Evolutionary conservation across 179 eudicot species (phyloP), one percentile per base, ranked within the genome.

Genomic region (Drosera spatulata): DNA sequence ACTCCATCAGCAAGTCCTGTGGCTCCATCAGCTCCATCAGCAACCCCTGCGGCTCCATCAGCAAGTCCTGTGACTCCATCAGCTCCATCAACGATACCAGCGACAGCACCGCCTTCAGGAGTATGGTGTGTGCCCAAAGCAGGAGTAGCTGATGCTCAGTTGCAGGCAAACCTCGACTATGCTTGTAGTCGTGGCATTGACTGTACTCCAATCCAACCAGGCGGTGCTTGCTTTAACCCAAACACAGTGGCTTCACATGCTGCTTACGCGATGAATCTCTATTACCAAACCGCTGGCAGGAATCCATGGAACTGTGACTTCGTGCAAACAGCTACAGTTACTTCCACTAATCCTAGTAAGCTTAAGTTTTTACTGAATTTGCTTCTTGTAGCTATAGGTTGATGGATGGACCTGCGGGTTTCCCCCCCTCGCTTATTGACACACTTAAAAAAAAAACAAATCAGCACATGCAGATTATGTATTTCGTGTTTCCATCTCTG

Each of bases 301-400:
- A 71, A 75, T 53, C 78, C 85, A 4, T 64, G 71, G 71, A 68
- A 67, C 63, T 83, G 93, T 59, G 86, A 82, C 68, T 85, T 82
- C 80, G 54, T 71, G 41, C 86, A 88, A 63, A 88, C 95, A 2
- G 96, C 96, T 12, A 69, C 75, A 0, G 55, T 86, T 69, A 71
- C 93, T 2, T 40, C 78, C 60, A 71, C 62, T 58, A 75, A 84
- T 78, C 98, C 96, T 22, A 89, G 98, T 88, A 79, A 87, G 97
- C 61, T 51, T 56, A 22, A 22, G 1, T 22, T 22, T 22, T 22
- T 22, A 1, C 33, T 22, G 33, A 22, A 22, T 22, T 22, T 22
- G 33, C 33, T 22, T 22, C 33, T 22, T 22, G 33, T 22, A 22
- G 33, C 33, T 22, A 22, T 22, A 22, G 33, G 33, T 22, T 22